Evolutionary conservation across 2,329 filamentous ascomycete species (phyloP), one percentile per base, ranked within the genome.

Genomic region (Didymella lethalis): DNA sequence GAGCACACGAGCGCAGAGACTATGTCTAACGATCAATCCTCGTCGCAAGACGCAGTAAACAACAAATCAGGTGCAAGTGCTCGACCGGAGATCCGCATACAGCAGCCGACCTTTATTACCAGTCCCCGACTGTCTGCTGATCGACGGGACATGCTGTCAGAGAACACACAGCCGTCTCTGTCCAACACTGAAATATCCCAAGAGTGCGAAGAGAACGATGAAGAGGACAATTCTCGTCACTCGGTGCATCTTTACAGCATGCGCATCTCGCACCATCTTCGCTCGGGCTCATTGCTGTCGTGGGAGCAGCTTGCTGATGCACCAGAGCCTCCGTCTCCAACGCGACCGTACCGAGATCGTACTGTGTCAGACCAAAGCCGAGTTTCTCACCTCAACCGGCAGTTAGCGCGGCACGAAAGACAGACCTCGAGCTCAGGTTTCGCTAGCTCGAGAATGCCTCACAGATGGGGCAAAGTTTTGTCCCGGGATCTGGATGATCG

Each of bases 181-280:
- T 18, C 43, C 0, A 41, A 44, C 0, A 18, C 26, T 11, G 31
- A 45, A 11, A 11, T 7, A 4, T 2, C 36, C 3, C 16, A 29
- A n/a, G 47, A 47, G 14, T 32, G 59, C 12, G 54, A 53, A 6
- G 23, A 60, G 2, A 54, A 59, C 1, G 53, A 68, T 16, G 53
- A 68, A 12, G 57, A 70, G 10, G 66, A 63, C n/a, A 54, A 66
- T 7, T 57, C 64, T 16, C 69, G 69, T 18, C 64, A 57, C 14
- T 77, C 73, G n/a, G 67, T 81, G 2, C 80, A 81, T 58, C 70
- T 82, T 1, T 67, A 78, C 48, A 76, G 72, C 31, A 81, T 81
- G 79, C 73, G 77, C 12, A 81, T 82, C 28, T 80, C 78, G 2
- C 76, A 79, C 49, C 79, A 80, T 64, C 66, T 82, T 14, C 78